Evolutionary conservation across 306 rosid genomes (phyloP).

Genomic region (Cucurbita moschata): DNA sequence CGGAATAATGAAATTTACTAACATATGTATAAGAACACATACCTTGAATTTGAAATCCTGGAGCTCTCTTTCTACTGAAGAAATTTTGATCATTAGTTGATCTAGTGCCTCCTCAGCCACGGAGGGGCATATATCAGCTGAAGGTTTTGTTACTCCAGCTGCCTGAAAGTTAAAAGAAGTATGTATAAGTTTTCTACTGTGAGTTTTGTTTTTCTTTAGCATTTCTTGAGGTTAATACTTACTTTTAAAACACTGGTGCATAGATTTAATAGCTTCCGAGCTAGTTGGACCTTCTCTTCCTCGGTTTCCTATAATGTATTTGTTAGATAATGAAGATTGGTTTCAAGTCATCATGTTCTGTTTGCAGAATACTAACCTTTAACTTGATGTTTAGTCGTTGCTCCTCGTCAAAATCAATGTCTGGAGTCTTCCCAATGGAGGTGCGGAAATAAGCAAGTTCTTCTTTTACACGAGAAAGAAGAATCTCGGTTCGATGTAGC

Average conservation of each 20-base stretch:
- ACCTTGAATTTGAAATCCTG: conserved; percentile 72
- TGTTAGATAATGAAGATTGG: background rate
- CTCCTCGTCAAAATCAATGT: conserved; percentile 62
- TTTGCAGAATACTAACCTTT: conserved; percentile 40
- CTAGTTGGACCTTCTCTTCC: conserved; percentile 70
- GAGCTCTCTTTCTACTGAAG: conserved; percentile 54
- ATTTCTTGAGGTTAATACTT: conserved; percentile 2
- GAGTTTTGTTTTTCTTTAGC: background rate
- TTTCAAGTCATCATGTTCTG: background rate
- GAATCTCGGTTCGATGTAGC: conserved; percentile 37
- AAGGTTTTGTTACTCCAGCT: conserved; percentile 61
- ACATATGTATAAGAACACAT: background rate
- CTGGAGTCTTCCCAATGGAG: conserved; percentile 33
- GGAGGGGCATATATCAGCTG: conserved; percentile 36
- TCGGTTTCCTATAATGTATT: conserved; percentile 49
- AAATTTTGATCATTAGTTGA: conserved; percentile 33
- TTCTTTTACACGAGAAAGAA: conserved; percentile 54
- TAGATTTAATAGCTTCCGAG: conserved; percentile 53
- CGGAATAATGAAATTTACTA: background rate
- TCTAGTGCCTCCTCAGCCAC: conserved; percentile 66
- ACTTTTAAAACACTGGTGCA: conserved; percentile 68
- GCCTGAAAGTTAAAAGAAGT: conserved; percentile 29
- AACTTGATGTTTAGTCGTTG: conserved; percentile 42
- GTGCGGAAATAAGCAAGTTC: conserved; percentile 44
- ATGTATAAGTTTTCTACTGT: background rate